Evolutionary conservation across 2,329 filamentous ascomycete genomes (phyloP).

Genomic region (Fusarium veterinarium): DNA sequence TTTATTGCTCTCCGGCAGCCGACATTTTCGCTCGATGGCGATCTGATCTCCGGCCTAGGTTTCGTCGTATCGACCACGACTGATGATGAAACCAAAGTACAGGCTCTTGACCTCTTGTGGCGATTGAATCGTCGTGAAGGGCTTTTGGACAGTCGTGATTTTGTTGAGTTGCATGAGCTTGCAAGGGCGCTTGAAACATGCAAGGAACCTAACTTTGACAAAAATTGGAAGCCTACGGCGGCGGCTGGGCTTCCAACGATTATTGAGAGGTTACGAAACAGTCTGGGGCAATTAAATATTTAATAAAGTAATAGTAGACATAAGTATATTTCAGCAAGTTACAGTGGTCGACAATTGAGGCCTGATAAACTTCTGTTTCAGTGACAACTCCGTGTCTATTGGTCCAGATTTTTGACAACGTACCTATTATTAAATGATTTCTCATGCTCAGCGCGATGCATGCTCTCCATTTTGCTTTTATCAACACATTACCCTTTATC

Average conservation of each 20-base stretch:
- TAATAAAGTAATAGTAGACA: fast-evolving
- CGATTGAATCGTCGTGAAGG: neutral
- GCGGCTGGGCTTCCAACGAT: neutral
- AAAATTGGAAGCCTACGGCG: neutral
- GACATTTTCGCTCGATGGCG: neutral
- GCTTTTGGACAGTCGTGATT: neutral
- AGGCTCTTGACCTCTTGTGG: neutral
- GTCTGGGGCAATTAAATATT: neutral
- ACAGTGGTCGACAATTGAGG: too few species aligned
- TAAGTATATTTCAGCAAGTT: too few species aligned
- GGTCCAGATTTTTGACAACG: too few species aligned
- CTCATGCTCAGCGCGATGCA: too few species aligned
- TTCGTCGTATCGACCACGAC: neutral
- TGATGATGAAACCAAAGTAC: neutral
- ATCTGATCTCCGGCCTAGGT: neutral
- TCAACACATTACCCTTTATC: too few species aligned
- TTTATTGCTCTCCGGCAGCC: neutral
- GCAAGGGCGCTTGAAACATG: neutral
- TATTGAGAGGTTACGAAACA: neutral
- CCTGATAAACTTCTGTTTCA: too few species aligned
- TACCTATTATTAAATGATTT: too few species aligned
- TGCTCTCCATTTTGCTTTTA: too few species aligned
- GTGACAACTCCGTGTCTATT: too few species aligned
- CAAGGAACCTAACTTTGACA: neutral
- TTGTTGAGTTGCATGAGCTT: neutral